phyloP scores from a whole-genome alignment of 225 moss, liverwort and hornwort genomes.

The Bryoerythrophyllum caledonicum region DNA sequence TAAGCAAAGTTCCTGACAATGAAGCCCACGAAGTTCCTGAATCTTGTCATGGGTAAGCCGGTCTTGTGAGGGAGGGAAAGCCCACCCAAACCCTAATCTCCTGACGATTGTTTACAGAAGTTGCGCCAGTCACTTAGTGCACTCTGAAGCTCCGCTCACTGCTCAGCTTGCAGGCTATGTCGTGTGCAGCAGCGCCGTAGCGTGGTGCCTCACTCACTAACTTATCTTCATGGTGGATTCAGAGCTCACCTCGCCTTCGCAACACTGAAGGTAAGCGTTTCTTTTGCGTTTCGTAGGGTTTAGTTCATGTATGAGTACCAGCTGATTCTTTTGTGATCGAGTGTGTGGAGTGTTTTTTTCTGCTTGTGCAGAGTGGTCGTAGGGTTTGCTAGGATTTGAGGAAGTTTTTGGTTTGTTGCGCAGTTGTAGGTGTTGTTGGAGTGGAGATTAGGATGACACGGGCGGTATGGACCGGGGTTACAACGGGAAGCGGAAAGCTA shows the following conservation, averaged over 20 bases:
- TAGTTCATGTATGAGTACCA: not conserved
- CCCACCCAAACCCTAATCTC: no score
- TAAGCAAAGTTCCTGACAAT: no score
- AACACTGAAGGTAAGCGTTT: not conserved
- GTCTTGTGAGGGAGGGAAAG: no score
- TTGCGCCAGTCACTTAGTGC: no score
- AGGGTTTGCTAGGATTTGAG: no score
- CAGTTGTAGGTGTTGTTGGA: constrained; percentile 14
- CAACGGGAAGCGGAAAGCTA: constrained; percentile 93
- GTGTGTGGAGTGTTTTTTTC: not conserved
- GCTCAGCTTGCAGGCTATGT: no score
- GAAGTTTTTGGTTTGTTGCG: not conserved
- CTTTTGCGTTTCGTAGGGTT: not conserved
- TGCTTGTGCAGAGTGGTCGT: no score
- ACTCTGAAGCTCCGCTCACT: no score
- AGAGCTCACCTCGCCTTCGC: not conserved
- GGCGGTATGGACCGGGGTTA: constrained; percentile 78
- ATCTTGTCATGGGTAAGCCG: no score
- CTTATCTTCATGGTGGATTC: not conserved
- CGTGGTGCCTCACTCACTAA: not conserved
- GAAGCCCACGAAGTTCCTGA: no score
- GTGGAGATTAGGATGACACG: not conserved
- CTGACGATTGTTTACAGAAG: no score
- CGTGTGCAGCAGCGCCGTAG: not conserved
- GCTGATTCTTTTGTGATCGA: not conserved